Base-by-base conservation (phyloP, 768 basidiomycete genomes). In the Lepiota subincarnata region DNA sequence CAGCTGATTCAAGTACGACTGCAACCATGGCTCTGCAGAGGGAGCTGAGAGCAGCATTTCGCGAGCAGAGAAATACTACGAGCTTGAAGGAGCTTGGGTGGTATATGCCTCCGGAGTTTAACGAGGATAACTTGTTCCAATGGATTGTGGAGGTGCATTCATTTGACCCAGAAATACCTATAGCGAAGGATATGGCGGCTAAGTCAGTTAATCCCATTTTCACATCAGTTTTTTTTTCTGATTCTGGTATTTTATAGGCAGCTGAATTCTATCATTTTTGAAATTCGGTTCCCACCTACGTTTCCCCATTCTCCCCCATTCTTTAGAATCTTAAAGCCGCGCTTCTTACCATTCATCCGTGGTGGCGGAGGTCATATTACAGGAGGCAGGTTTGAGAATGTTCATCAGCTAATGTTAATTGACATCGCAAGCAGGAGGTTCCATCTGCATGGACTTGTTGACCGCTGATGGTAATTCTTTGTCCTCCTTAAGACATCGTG, bases 61-160 rank as follows among this genome's bases (percentile, higher is more conserved):
- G 71, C 55, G 82, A 83, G 59, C 86, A 89, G 64, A 73, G 77
- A 7, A 62, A 58, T 16, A 70, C 72, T 10, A 62, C 60, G 38
- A 70, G 77, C 42, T 63, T 80, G 45, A 74, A 69, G 46, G 78
- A 82, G 53, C 69, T 88, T 1, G 88, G 87, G 10, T 89, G 87
- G 83, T 87, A 83, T 63, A 73, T 89, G 65, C 79, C 86, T 11
- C 78, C 76, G 14, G 82, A 84, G n/a, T 66, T 80, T 39, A 80
- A 86, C 18, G 79, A 77, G 6, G 81, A 87, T 61, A 87, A 87
- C 57, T 65, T 86, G 16, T 86, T 83, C 66, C 83, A 84, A 60
- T 87, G 84, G 85, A 78, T 87, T 53, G 77, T 88, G 10, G 87
- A 88, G 65, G 66, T 87, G 68, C 85, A 86, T 65, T 85, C 83